Evolutionary conservation across 2,329 filamentous ascomycete species (phyloP).

Genomic region (Beauveria rudraprayagi): DNA sequence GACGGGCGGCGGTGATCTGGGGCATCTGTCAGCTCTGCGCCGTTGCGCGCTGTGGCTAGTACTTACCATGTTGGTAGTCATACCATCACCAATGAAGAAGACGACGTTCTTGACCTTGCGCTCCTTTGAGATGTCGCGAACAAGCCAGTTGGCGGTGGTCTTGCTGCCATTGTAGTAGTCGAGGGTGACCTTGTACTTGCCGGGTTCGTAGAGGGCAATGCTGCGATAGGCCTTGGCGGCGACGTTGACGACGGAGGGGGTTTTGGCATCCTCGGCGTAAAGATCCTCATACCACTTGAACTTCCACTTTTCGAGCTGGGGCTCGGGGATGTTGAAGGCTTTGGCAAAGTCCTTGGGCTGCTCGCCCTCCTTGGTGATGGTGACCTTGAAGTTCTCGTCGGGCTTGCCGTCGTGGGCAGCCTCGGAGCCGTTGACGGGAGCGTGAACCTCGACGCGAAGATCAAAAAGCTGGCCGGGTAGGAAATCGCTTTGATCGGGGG

Average conservation of each 20-base stretch:
- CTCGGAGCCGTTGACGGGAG: conserved; percentile 73
- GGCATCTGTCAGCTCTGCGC: conserved; percentile 10
- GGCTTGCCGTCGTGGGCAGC: conserved; percentile 60
- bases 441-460: conserved; percentile 74
- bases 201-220: conserved; percentile 69
- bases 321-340: conserved; percentile 64
- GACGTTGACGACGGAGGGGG: conserved; percentile 68
- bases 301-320: conserved; percentile 69
- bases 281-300: conserved; percentile 83
- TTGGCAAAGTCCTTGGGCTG: conserved; percentile 47
- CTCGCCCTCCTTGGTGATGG: conserved; percentile 57
- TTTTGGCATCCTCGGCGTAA: conserved; percentile 64
- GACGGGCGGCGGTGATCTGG: conserved; percentile 64
- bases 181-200: conserved; percentile 68
- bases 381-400: conserved; percentile 68
- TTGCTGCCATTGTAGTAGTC: conserved; percentile 65
- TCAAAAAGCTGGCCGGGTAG: conserved; percentile 79
- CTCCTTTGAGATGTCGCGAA: conserved; percentile 59
- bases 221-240: conserved; percentile 71
- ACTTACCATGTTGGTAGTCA: conserved; percentile 62
- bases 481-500: conserved; percentile 66
- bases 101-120: conserved; percentile 80
- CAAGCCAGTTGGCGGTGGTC: conserved; percentile 69
- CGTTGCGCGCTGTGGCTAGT: neutral
- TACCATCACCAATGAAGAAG: conserved; percentile 71